phyloP scores from a whole-genome alignment of 352 stramenopile species.

The Phytophthora agathidicida region DNA sequence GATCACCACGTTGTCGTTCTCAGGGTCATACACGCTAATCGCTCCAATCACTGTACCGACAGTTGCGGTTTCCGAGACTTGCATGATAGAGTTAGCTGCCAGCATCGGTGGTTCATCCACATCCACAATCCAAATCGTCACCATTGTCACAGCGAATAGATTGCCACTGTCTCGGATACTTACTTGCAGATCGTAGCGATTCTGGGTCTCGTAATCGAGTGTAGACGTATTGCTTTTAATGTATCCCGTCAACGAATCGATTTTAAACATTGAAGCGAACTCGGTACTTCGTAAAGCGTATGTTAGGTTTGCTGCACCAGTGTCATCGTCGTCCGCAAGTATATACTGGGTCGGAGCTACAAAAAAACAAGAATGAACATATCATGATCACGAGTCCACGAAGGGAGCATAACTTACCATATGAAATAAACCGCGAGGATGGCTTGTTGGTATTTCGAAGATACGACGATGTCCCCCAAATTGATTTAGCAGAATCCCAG shows the following conservation, averaged over 20 bases:
- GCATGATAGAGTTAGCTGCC: constrained; percentile 11
- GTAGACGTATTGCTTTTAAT: constrained; percentile 13
- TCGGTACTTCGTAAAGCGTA: constrained; percentile 17
- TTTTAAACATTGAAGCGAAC: constrained; percentile 19
- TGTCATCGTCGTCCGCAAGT: constrained; percentile 33
- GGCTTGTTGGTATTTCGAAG: constrained; percentile 19
- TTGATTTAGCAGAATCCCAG: constrained; percentile 14
- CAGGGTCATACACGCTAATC: constrained; percentile 21
- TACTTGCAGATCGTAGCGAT: constrained; percentile 33
- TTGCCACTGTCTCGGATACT: constrained; percentile 20
- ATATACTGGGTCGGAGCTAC: constrained; percentile 20
- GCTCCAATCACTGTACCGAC: constrained; percentile 13
- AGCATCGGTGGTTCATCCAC: constrained; percentile 36
- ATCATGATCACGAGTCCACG: neutral
- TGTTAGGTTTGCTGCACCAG: constrained; percentile 5
- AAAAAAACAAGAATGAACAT: constrained; percentile 3
- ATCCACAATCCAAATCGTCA: constrained; percentile 40
- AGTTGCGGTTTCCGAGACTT: constrained; percentile 25
- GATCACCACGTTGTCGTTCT: constrained; percentile 16
- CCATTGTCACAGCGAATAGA: constrained; percentile 8
- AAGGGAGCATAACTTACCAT: constrained; percentile 25
- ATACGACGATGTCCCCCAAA: constrained; percentile 30
- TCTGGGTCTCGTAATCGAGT: constrained; percentile 42
- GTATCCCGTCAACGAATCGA: constrained; percentile 30
- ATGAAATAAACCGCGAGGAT: constrained; percentile 24